phyloP scores from a whole-genome alignment of 495 filamentous ascomycete species.

The Symbiotaphrina buchneri region DNA sequence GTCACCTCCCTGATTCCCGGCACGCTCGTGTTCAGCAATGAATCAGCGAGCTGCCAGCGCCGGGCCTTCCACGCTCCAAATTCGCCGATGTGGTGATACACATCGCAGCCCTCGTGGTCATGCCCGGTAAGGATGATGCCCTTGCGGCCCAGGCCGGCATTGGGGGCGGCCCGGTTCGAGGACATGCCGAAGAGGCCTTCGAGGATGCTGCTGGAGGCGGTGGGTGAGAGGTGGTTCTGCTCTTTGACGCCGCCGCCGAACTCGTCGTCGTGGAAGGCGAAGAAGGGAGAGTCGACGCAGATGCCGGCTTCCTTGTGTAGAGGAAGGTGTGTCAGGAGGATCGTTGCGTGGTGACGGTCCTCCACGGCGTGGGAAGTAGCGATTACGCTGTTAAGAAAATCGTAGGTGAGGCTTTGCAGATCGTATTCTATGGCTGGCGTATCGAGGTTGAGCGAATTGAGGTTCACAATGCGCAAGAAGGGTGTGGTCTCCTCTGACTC shows the following conservation, averaged over 20 bases:
- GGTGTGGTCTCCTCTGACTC: constrained; percentile 13
- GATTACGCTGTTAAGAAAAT: constrained; percentile 54
- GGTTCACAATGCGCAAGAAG: constrained; percentile 55
- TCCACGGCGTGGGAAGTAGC: constrained; percentile 40
- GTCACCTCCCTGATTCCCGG: constrained; percentile 71
- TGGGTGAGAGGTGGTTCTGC: constrained; percentile 70
- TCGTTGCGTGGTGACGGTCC: constrained; percentile 41
- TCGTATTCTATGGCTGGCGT: constrained; percentile 40
- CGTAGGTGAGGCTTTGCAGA: constrained; percentile 49
- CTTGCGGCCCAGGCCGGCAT: constrained; percentile 34
- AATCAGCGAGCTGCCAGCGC: constrained; percentile 15
- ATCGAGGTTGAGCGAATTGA: constrained; percentile 87
- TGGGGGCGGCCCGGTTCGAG: constrained; percentile 26
- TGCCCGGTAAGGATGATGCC: constrained; percentile 77
- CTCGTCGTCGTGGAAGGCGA: constrained; percentile 39
- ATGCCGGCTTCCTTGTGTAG: constrained; percentile 64
- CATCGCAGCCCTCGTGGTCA: constrained; percentile 86
- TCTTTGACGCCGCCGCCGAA: constrained; percentile 50
- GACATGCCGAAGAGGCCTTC: constrained; percentile 63
- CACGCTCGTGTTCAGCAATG: constrained; percentile 12
- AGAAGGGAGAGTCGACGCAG: constrained; percentile 66
- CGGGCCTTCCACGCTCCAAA: constrained; percentile 20
- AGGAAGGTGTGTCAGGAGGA: constrained; percentile 82
- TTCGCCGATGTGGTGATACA: constrained; percentile 52
- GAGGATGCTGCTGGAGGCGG: constrained; percentile 42